phyloP scores from a whole-genome alignment of 2,329 filamentous ascomycete species.

The Exserohilum rostratum region DNA sequence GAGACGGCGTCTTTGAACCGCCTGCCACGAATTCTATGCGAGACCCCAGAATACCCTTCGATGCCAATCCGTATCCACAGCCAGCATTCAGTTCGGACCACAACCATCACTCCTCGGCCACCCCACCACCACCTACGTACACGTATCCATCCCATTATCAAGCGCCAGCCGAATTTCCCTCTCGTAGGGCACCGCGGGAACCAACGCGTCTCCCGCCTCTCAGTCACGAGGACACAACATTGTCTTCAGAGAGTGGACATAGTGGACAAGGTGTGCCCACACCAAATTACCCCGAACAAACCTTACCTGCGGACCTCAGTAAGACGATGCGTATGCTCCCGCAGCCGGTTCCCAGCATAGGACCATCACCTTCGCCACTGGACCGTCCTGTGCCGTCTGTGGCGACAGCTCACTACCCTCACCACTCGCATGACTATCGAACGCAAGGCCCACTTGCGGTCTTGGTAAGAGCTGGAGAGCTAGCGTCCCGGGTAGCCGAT shows the following conservation, averaged over 20 bases:
- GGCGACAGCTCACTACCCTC: slow-evolving; percentile 20
- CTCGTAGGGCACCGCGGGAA: slow-evolving; percentile 41
- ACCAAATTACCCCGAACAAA: slow-evolving; percentile 15
- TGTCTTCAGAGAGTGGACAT: slow-evolving; percentile 48
- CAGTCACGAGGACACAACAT: slow-evolving; percentile 48
- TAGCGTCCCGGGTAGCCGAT: slow-evolving; percentile 44
- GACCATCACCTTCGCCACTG: slow-evolving; percentile 37
- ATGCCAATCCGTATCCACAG: slow-evolving; percentile 26
- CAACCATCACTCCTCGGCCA: slow-evolving; percentile 23
- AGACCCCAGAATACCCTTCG: slow-evolving; percentile 28
- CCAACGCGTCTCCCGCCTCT: slow-evolving; percentile 40
- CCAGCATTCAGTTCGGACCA: slow-evolving; percentile 25
- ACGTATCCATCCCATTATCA: slow-evolving; percentile 31
- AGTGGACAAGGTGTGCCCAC: slow-evolving; percentile 26
- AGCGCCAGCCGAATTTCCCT: slow-evolving; percentile 34
- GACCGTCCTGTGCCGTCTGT: slow-evolving; percentile 33
- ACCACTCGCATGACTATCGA: slow-evolving; percentile 37
- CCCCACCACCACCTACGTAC: slow-evolving; percentile 26
- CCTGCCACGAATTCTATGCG: slow-evolving; percentile 23
- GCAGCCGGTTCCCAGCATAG: slow-evolving; percentile 44
- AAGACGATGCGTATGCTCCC: slow-evolving; percentile 47
- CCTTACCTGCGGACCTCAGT: slow-evolving; percentile 35
- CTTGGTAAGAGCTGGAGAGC: slow-evolving; percentile 46
- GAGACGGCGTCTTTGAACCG: slow-evolving; percentile 35
- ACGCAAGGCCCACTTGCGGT: slow-evolving; percentile 45